A percentile compares a stretch with the other conserved stretches of the same genome.
phyloP scores from a whole-genome alignment of 257 asterid genomes.

The Solanum megistacrolobum region DNA sequence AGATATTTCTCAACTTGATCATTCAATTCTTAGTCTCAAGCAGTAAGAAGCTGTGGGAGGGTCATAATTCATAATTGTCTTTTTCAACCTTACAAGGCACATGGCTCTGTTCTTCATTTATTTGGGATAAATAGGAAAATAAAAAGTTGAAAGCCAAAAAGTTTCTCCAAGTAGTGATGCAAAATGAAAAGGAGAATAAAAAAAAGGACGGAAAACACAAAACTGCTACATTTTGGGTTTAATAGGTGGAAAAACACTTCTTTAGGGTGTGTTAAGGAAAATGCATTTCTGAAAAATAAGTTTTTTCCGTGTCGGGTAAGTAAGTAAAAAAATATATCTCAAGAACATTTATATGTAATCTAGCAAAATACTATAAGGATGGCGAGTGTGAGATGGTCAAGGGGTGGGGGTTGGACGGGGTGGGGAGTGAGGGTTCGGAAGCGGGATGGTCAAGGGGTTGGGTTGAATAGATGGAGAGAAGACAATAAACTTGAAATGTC shows the following conservation, averaged over 20 bases:
- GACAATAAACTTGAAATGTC: neutral
- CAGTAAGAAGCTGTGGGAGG: neutral
- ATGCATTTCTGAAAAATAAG: neutral
- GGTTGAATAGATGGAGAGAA: neutral
- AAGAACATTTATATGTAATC: neutral
- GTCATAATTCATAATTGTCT: neutral
- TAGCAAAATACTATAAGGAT: neutral
- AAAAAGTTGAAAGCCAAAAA: neutral
- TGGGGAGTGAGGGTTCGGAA: neutral
- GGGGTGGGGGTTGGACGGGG: neutral
- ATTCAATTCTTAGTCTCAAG: neutral
- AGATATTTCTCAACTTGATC: neutral
- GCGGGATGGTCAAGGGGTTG: neutral
- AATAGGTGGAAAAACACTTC: neutral
- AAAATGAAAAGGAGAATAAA: neutral
- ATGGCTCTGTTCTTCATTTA: neutral
- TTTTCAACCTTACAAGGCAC: neutral
- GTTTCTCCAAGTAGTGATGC: neutral
- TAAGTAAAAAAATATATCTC: neutral
- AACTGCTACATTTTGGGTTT: neutral
- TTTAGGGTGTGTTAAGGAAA: neutral
- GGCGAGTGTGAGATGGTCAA: neutral
- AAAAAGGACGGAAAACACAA: neutral
- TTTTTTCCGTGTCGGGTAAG: rapidly evolving
- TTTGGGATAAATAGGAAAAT: neutral